These are phyloP conservation scores for Dactylorhiza incarnata DNA, from an alignment of 106 monocot species.

Conservation along the genomic window DNA sequence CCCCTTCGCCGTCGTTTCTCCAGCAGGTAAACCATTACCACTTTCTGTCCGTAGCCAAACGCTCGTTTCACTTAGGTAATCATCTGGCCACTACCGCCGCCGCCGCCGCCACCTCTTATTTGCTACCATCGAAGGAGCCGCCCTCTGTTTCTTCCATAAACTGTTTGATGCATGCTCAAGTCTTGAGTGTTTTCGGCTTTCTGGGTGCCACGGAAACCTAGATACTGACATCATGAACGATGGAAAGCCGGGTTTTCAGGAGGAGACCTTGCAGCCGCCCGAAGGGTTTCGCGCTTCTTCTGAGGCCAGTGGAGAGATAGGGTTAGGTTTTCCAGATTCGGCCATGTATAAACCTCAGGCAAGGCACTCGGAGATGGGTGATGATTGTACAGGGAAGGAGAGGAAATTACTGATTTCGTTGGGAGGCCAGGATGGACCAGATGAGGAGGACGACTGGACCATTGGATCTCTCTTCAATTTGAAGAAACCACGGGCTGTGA, in stretches of 20 bases:
- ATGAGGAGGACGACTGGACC: constrained; percentile 50
- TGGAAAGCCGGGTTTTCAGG: constrained; percentile 11
- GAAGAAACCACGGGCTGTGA: constrained; percentile 27
- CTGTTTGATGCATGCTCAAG: background rate
- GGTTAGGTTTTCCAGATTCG: constrained; percentile 3
- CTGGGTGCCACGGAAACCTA: background rate
- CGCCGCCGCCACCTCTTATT: background rate
- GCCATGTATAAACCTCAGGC: background rate
- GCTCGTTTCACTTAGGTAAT: background rate
- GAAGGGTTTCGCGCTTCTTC: background rate
- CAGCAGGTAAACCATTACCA: background rate
- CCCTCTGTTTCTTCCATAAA: background rate
- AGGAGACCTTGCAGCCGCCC: background rate
- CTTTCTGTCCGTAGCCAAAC: background rate
- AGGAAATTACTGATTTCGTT: constrained; percentile 13
- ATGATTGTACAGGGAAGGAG: constrained; percentile 10
- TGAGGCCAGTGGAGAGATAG: constrained; percentile 8
- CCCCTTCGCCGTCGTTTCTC: background rate
- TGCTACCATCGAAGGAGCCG: background rate
- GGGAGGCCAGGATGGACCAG: constrained; percentile 12
- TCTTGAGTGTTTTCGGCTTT: constrained; percentile 6
- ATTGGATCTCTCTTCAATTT: constrained; percentile 49
- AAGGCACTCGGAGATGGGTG: constrained; percentile 17
- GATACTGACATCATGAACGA: constrained; percentile 4
- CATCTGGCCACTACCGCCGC: background rate